Evolutionary conservation across 2,329 filamentous ascomycete species (phyloP).

Genomic region (Didymella sp.): DNA sequence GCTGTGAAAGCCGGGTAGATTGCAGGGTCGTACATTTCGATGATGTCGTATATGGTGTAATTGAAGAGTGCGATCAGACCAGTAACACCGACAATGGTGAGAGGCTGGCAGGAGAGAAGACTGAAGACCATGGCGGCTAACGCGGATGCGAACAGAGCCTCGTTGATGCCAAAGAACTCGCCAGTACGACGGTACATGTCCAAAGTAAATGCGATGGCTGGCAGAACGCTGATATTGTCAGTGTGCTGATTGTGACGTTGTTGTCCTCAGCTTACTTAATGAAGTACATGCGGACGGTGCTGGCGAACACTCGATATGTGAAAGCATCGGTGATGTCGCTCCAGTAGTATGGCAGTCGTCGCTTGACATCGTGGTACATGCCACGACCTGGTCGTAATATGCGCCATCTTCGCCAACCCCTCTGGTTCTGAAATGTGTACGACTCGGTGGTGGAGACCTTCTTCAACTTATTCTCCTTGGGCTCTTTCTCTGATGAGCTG

Average conservation of each 20-base stretch:
- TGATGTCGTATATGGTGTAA: constrained; percentile 66
- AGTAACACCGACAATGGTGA: constrained; percentile 65
- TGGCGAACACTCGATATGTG: constrained; percentile 62
- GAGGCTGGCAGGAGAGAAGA: constrained; percentile 59
- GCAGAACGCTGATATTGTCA: constrained; percentile 54
- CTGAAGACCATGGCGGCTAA: constrained; percentile 64
- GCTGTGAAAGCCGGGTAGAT: constrained; percentile 63
- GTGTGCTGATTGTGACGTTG: not conserved
- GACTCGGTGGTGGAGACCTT: constrained; percentile 35
- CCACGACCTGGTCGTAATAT: constrained; percentile 57
- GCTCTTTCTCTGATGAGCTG: not conserved
- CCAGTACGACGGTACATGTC: constrained; percentile 65
- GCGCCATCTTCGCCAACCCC: constrained; percentile 53
- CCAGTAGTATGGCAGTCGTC: constrained; percentile 63
- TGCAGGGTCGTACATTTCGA: constrained; percentile 56
- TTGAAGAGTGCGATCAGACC: constrained; percentile 61
- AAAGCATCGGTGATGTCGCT: constrained; percentile 63
- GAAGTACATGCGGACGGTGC: constrained; percentile 66
- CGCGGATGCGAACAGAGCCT: constrained; percentile 62
- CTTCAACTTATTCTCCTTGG: constrained; percentile 10
- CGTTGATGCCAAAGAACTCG: constrained; percentile 64
- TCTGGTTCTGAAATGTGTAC: constrained; percentile 47
- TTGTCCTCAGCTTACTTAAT: constrained; percentile 53
- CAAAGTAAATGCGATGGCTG: constrained; percentile 64
- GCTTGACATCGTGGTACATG: constrained; percentile 62